phyloP scores from a whole-genome alignment of 2,329 filamentous ascomycete species.

The Sarocladium oryzae region DNA sequence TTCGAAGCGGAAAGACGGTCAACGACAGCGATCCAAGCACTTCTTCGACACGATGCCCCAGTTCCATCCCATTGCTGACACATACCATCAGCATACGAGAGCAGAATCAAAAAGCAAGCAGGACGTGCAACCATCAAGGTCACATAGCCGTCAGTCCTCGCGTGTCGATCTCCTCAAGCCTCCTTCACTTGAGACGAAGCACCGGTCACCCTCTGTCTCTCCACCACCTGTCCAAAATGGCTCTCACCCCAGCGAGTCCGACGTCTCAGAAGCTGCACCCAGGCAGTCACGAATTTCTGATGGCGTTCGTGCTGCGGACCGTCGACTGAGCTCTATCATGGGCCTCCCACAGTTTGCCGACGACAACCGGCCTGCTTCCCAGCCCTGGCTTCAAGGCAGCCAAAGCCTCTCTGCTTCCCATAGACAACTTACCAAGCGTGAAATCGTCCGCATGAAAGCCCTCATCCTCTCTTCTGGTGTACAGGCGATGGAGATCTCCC shows the following conservation, averaged over 20 bases:
- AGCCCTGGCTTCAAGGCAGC: not conserved
- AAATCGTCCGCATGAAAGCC: constrained; percentile 71
- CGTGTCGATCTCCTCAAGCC: constrained; percentile 44
- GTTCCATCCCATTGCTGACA: constrained; percentile 34
- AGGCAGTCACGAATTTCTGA: constrained; percentile 22
- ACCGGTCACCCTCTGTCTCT: constrained; percentile 31
- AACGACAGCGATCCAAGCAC: constrained; percentile 31
- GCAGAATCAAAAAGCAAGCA: not conserved
- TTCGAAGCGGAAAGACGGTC: constrained; percentile 24
- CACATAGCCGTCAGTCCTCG: constrained; percentile 32
- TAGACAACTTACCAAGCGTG: constrained; percentile 51
- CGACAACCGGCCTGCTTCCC: constrained; percentile 1
- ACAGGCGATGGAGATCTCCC: constrained; percentile 75
- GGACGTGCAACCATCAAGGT: not conserved
- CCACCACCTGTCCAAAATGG: not conserved
- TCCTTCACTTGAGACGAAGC: constrained; percentile 40
- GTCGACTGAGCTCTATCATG: constrained; percentile 27
- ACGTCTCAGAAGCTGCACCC: constrained; percentile 34
- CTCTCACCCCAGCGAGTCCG: constrained; percentile 20
- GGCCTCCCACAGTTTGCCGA: constrained; percentile 20
- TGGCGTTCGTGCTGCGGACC: constrained; percentile 25
- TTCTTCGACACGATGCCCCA: constrained; percentile 47
- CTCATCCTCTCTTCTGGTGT: constrained; percentile 80
- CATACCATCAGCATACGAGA: constrained; percentile 13
- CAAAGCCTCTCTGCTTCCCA: constrained; percentile 24